Conservation (phyloP, 1,139 yeast species). For the Suhomyces chickasaworum region DNA sequence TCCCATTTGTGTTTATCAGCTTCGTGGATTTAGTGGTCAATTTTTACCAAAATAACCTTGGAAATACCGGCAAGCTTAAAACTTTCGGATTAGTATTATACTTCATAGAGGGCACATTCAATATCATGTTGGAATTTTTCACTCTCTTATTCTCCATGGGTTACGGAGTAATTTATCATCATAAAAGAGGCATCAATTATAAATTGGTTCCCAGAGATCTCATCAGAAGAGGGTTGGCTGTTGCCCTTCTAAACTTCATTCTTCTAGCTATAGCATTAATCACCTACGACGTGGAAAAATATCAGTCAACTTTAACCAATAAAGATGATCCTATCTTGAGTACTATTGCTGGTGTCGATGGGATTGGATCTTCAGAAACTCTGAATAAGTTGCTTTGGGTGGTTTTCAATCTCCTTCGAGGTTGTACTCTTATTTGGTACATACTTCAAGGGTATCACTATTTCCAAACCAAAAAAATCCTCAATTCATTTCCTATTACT, state of each 20-base stretch:
- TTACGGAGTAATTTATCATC: constrained; percentile 40
- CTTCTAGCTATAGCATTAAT: not conserved
- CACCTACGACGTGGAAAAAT: not conserved
- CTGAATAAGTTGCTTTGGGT: not conserved
- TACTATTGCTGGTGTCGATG: not conserved
- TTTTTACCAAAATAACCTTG: constrained; percentile 23
- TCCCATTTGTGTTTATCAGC: constrained; percentile 25
- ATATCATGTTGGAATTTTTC: constrained; percentile 13
- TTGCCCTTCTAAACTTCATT: constrained; percentile 14
- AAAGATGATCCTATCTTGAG: constrained; percentile 3
- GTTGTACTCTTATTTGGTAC: constrained; percentile 18
- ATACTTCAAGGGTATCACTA: constrained; percentile 25
- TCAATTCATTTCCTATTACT: constrained; percentile 36
- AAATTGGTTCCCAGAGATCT: constrained; percentile 29
- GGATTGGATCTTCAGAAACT: not conserved
- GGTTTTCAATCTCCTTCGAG: constrained; percentile 1
- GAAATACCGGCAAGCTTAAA: constrained; percentile 18
- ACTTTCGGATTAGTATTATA: constrained; percentile 20
- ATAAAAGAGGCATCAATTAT: constrained; percentile 27
- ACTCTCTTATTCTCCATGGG: constrained; percentile 41
- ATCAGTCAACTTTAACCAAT: not conserved
- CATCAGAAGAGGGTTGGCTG: constrained; percentile 20
- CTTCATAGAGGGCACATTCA: constrained; percentile 1
- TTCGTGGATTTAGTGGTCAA: constrained; percentile 17
- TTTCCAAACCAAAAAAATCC: constrained; percentile 31